Evolutionary conservation across 2,329 filamentous ascomycete species (phyloP).

Genomic region (Sclerotinia minor): DNA sequence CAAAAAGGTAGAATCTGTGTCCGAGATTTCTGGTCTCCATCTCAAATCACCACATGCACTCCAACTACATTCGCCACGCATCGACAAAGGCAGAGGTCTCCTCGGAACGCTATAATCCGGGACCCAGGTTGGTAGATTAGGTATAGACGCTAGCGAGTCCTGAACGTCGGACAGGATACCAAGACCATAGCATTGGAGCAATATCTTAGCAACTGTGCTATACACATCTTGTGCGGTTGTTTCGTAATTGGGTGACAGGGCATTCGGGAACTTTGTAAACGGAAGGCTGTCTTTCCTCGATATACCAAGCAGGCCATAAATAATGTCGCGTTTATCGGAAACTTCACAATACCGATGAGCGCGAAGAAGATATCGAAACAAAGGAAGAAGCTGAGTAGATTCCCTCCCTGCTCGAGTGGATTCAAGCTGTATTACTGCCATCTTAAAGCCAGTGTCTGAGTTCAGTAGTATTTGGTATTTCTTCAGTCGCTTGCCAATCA

Average conservation of each 20-base stretch:
- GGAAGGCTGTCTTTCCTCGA: slow-evolving; percentile 10
- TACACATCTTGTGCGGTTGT: background rate
- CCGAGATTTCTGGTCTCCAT: slow-evolving; percentile 1
- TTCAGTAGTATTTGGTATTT: background rate
- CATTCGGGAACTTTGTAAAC: slow-evolving; percentile 9
- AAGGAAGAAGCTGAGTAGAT: slow-evolving; percentile 4
- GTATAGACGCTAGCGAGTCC: slow-evolving; percentile 9
- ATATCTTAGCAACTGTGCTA: background rate
- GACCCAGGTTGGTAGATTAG: slow-evolving; percentile 17
- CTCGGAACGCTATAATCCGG: slow-evolving; percentile 16
- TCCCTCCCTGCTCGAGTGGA: slow-evolving; percentile 4
- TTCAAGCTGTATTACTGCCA: slow-evolving; percentile 18
- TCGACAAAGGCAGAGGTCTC: slow-evolving; percentile 11
- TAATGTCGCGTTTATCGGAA: slow-evolving; percentile 17
- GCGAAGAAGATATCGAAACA: slow-evolving; percentile 17
- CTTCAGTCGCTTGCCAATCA: background rate
- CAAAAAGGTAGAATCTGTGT: background rate
- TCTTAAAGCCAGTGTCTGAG: slow-evolving; percentile 10
- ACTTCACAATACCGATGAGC: slow-evolving; percentile 7
- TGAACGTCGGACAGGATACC: slow-evolving; percentile 14
- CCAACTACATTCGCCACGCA: slow-evolving; percentile 17
- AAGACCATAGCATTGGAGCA: slow-evolving; percentile 18
- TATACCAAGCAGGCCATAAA: slow-evolving; percentile 6
- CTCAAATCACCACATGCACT: slow-evolving; percentile 2
- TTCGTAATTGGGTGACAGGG: background rate